Evolutionary conservation across 768 basidiomycete species (phyloP).

Genomic region (Floccularia luteovirens): DNA sequence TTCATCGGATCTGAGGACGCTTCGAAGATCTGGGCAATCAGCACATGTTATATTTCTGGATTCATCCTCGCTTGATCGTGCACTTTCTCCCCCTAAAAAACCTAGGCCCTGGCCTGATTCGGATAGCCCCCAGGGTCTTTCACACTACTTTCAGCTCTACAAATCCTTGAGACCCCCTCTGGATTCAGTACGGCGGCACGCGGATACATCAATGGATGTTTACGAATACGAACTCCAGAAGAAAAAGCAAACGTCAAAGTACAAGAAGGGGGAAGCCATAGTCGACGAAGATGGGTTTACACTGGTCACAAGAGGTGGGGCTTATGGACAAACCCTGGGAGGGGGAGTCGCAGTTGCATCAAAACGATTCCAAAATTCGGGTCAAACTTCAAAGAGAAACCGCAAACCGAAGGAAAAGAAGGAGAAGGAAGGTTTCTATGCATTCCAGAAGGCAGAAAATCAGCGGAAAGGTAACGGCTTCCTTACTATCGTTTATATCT

Average conservation of each 20-base stretch:
- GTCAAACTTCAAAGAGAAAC: conserved; percentile 38
- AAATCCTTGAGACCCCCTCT: conserved; percentile 68
- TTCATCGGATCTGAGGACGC: conserved; percentile 36
- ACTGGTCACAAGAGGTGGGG: conserved; percentile 86
- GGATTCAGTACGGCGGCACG: conserved; percentile 65
- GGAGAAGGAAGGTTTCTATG: conserved; percentile 77
- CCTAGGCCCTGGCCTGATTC: conserved; percentile 57
- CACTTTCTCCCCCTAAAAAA: conserved; percentile 47
- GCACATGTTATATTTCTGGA: conserved; percentile 75
- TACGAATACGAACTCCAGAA: conserved; percentile 70
- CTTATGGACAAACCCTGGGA: conserved; percentile 82
- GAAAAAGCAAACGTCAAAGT: conserved; percentile 54
- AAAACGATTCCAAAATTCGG: conserved; percentile 58
- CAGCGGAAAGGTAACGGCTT: conserved; percentile 66
- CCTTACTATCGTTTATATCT: conserved; percentile 5
- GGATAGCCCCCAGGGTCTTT: conserved; percentile 55
- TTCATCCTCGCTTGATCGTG: conserved; percentile 58
- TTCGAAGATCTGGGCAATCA: conserved; percentile 55
- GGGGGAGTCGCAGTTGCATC: conserved; percentile 63
- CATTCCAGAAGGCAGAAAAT: conserved; percentile 86
- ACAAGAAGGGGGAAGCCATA: conserved; percentile 78
- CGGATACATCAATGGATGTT: conserved; percentile 67
- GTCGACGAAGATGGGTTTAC: conserved; percentile 96
- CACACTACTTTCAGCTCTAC: conserved; percentile 64
- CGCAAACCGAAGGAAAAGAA: conserved; percentile 45